Base-by-base conservation (phyloP, 2,329 filamentous ascomycete genomes). In the Aspergillus carbonarius region DNA sequence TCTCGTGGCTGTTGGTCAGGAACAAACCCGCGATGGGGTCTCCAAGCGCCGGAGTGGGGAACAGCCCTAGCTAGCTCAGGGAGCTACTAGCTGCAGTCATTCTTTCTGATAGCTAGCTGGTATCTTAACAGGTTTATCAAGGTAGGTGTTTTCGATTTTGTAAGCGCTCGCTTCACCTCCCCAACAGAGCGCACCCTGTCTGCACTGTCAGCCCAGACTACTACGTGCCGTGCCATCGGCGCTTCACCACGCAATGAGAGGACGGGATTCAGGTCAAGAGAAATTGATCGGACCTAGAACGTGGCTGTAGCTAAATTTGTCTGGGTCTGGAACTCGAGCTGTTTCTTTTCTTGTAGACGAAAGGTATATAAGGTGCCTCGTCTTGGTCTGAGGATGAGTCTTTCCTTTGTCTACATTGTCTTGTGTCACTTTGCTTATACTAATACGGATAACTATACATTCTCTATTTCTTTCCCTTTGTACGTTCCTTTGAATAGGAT, bases 1-100 rank as follows among this genome's bases (percentile, higher is more conserved):
- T 66, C 59, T 27, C 39, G 48, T 50, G 65, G 63, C 57, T 65
- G 66, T 66, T 72, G 70, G 70, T 59, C 66, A 63, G 65, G 63
- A 68, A 35, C 44, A 20, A 46, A 40, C 51, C 47, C 57, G 53
- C 49, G 51, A 58, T 44, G 17, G 40, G 7, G 12, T 44, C 61
- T 63, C 46, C 66, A 72, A 65, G 70, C 70, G 70, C 70, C 66
- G 54, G 25, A 52, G 69, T 69, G 67, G 70, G 61, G 55, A 55
- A 50, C n/a, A 35, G 20, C 37, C 32, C 39, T 17, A 47, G 27
- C 42, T 40, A 42, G 15, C 20, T 17, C 25, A 30, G 8, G 42
- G 27, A 37, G 34, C 56, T 25, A 37, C 13, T 54, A 12, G n/a
- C 50, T 48, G 46, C 44, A 23, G 32, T 37, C 50, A 10, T 35